phyloP scores from a whole-genome alignment of 768 basidiomycete species.

The Panus rudis region DNA sequence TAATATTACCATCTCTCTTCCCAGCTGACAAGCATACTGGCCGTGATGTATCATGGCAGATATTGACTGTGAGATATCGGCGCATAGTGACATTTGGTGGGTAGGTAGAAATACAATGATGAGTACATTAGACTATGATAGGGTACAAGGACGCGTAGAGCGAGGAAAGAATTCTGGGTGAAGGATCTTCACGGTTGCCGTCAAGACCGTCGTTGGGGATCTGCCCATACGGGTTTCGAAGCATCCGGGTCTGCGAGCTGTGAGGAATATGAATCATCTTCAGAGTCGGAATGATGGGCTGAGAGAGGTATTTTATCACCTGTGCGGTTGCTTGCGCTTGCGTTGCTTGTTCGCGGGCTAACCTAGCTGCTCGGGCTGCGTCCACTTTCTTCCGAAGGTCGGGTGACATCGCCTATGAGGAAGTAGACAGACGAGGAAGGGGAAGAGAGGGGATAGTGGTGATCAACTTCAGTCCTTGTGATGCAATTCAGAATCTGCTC shows the following conservation, averaged over 20 bases:
- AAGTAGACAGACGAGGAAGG: not conserved
- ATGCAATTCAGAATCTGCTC: slow-evolving; percentile 8
- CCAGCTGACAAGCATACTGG: too few relatives aligned
- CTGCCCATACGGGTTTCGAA: slow-evolving; percentile 31
- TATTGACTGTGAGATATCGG: too few relatives aligned
- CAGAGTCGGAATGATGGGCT: slow-evolving; percentile 1
- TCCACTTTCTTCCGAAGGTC: slow-evolving; percentile 31
- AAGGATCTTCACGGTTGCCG: too few relatives aligned
- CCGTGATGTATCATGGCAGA: too few relatives aligned
- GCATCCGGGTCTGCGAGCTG: slow-evolving; percentile 29
- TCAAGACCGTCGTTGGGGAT: slow-evolving; percentile 5
- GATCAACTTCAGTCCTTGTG: not conserved
- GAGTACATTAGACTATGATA: too few relatives aligned
- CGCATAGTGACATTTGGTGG: too few relatives aligned
- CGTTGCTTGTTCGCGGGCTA: slow-evolving; percentile 26
- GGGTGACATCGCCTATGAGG: slow-evolving; percentile 28
- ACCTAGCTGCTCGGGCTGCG: slow-evolving; percentile 27
- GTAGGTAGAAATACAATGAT: too few relatives aligned
- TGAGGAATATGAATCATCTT: not conserved
- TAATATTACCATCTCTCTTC: too few relatives aligned
- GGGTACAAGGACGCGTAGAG: too few relatives aligned
- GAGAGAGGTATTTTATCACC: slow-evolving; percentile 15
- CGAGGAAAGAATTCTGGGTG: too few relatives aligned
- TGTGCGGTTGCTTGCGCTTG: slow-evolving; percentile 22
- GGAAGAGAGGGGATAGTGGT: not conserved